Percentiles rank a stretch among this genome's conserved stretches.
phyloP scores from a whole-genome alignment of 139 green algal species.

The Nannochloris sp. region DNA sequence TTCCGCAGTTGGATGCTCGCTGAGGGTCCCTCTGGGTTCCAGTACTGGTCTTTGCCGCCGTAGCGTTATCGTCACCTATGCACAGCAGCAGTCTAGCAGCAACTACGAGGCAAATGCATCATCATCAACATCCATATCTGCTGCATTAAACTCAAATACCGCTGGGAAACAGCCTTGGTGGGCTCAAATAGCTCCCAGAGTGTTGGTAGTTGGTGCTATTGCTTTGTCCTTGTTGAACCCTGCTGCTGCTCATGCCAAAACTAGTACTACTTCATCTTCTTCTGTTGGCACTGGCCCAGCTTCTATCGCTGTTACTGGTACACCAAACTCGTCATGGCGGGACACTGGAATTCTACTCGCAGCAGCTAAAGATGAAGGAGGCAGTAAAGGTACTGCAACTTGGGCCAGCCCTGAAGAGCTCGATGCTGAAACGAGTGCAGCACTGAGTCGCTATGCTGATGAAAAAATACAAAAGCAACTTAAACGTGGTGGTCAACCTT shows the following conservation, averaged over 20 bases:
- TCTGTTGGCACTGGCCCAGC: background rate
- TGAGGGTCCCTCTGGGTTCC: too few species aligned
- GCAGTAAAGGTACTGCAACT: background rate
- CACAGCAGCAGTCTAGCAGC: too few species aligned
- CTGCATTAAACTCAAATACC: too few species aligned
- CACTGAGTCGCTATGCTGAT: background rate
- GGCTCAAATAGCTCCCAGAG: background rate
- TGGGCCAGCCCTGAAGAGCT: conserved; percentile 8
- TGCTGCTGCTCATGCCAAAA: too few species aligned
- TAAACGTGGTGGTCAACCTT: conserved; percentile 3
- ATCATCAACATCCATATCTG: too few species aligned
- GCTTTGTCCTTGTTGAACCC: background rate
- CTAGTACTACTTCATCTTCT: too few species aligned
- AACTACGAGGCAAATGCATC: too few species aligned
- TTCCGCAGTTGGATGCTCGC: too few species aligned
- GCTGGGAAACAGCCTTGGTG: too few species aligned
- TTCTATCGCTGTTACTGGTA: background rate
- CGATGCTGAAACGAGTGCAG: conserved; percentile 1
- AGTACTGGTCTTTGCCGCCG: too few species aligned
- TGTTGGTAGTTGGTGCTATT: background rate
- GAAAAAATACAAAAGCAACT: background rate
- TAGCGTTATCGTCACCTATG: too few species aligned
- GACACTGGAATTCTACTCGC: conserved; percentile 26
- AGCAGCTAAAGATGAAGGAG: background rate
- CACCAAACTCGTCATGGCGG: background rate